phyloP scores from a whole-genome alignment of 169 alveolate genomes.

The Cryptosporidium canis region DNA sequence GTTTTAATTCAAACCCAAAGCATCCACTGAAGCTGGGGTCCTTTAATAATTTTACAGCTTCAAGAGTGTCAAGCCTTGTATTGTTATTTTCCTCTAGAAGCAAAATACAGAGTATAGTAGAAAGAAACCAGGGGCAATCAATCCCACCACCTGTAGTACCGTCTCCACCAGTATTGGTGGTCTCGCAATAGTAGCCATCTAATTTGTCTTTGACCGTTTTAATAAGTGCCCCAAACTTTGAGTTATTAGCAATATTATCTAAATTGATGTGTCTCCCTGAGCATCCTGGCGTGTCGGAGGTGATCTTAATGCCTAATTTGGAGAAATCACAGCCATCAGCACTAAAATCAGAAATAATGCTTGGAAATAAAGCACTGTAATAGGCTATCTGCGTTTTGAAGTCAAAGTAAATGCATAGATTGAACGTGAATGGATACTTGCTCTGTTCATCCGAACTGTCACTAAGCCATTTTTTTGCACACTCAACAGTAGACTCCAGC shows the following conservation, averaged over 20 bases:
- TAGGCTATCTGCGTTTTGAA: constrained; percentile 32
- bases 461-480: background rate
- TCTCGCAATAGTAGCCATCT: background rate
- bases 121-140: constrained; percentile 59
- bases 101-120: background rate
- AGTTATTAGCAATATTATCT: background rate
- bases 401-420: constrained; percentile 13
- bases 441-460: background rate
- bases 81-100: background rate
- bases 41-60: background rate
- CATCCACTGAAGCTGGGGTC: background rate
- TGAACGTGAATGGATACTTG: constrained; percentile 30
- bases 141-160: background rate
- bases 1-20: background rate
- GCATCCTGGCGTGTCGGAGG: background rate
- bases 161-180: background rate
- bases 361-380: constrained; percentile 23
- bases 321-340: background rate
- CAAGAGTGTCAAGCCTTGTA: background rate
- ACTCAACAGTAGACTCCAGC: background rate
- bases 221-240: background rate
- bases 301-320: background rate
- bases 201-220: background rate
- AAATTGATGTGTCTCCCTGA: background rate
- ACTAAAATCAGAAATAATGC: background rate